Conservation (phyloP, 306 rosid species). For the Clitoria ternatea region DNA sequence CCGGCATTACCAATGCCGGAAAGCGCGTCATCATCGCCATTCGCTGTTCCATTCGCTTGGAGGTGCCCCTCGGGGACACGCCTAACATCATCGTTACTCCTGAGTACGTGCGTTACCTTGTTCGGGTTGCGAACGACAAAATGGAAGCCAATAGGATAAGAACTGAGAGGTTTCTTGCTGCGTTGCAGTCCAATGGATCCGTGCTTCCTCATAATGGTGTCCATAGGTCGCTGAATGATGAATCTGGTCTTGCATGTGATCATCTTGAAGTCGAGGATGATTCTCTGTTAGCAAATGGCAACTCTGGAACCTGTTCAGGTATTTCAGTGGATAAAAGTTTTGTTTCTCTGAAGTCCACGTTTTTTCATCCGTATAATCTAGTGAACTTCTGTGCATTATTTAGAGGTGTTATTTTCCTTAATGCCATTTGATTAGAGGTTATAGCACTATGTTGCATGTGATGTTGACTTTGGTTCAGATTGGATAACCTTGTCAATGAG, state of each 20-base stretch:
- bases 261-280: slow-evolving; percentile 22
- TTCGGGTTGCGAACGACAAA: slow-evolving; percentile 68
- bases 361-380: not conserved
- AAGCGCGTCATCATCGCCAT: slow-evolving; percentile 87
- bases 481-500: too few species aligned
- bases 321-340: not conserved
- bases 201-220: not conserved
- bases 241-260: slow-evolving; percentile 16
- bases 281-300: slow-evolving; percentile 25
- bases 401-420: too few species aligned
- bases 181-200: slow-evolving; percentile 36
- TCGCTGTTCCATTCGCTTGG: slow-evolving; percentile 84
- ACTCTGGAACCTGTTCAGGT: slow-evolving; percentile 45
- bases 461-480: not conserved
- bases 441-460: not conserved
- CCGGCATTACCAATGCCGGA: slow-evolving; percentile 69
- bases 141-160: slow-evolving; percentile 78
- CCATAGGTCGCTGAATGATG: not conserved
- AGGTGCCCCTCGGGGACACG: slow-evolving; percentile 72
- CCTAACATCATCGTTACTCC: slow-evolving; percentile 56
- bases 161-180: slow-evolving; percentile 59
- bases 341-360: not conserved
- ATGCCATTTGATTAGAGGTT: not conserved
- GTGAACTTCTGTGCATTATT: not conserved
- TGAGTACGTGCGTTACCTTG: slow-evolving; percentile 65